phyloP scores from a whole-genome alignment of 2,329 filamentous ascomycete genomes.

The Septoria linicola region DNA sequence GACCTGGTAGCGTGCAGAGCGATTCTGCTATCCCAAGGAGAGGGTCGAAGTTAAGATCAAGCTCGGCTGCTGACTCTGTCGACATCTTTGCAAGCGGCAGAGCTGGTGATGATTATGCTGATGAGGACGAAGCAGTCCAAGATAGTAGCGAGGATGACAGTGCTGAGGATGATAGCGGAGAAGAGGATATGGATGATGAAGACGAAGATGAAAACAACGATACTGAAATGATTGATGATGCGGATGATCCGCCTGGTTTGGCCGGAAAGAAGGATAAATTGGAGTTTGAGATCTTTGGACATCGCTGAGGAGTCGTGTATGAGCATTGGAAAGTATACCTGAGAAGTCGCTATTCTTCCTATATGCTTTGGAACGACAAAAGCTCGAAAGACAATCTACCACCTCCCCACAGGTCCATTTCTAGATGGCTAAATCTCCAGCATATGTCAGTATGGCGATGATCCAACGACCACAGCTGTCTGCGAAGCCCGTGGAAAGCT shows the following conservation, averaged over 20 bases:
- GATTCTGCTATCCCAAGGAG: constrained; percentile 19
- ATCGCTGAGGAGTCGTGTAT: constrained; percentile 19
- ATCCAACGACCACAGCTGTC: too few relatives aligned
- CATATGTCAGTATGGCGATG: too few relatives aligned
- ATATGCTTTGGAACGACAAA: too few relatives aligned
- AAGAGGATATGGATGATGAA: constrained; percentile 19
- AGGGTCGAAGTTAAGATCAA: constrained; percentile 17
- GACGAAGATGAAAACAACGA: constrained; percentile 4
- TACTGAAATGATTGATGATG: constrained; percentile 3
- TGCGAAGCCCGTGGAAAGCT: too few relatives aligned
- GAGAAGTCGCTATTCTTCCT: too few relatives aligned
- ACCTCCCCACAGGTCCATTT: too few relatives aligned
- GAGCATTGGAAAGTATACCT: too few relatives aligned
- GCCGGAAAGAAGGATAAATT: constrained; percentile 5
- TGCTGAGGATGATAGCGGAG: constrained; percentile 23
- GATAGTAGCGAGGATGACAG: constrained; percentile 18
- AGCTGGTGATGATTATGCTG: constrained; percentile 32
- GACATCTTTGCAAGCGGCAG: constrained; percentile 33
- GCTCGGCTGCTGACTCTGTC: constrained; percentile 18
- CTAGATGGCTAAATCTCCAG: too few relatives aligned
- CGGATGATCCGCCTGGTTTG: constrained; percentile 6
- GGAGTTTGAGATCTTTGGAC: constrained; percentile 29
- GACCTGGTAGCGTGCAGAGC: constrained; percentile 22
- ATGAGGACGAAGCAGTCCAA: constrained; percentile 34
- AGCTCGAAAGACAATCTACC: too few relatives aligned